These are phyloP conservation scores for Leavenworthia alabamica DNA, from an alignment of 345 rosid genomes.

Conservation along the genomic window DNA sequence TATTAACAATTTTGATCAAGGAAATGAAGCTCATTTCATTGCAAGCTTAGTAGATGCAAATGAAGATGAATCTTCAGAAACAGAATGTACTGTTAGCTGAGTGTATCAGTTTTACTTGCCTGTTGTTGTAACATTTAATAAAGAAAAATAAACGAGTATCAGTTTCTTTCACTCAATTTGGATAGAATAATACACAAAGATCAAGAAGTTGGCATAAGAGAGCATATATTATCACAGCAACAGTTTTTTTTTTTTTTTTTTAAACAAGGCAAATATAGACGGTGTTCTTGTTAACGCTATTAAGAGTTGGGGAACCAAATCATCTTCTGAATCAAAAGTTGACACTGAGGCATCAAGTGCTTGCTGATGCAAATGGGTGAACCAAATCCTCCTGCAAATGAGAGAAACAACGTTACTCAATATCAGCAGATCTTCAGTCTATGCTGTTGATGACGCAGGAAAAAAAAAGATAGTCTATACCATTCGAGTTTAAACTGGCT, in stretches of 20 bases:
- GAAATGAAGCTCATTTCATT: constrained; percentile 28
- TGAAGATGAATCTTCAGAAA: constrained; percentile 18
- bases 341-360: not conserved
- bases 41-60: not conserved
- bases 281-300: not conserved
- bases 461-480: not conserved
- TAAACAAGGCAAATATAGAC: too few species aligned
- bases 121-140: constrained; percentile 14
- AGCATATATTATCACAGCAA: too few species aligned
- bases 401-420: not conserved
- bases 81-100: constrained; percentile 31
- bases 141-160: constrained; percentile 13
- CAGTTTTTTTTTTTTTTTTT: too few species aligned
- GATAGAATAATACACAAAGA: too few species aligned
- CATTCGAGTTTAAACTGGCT: not conserved
- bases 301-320: not conserved
- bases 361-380: not conserved
- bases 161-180: too few species aligned
- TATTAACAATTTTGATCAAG: constrained; percentile 38
- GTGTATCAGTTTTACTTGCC: not conserved
- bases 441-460: not conserved
- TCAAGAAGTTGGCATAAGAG: not conserved
- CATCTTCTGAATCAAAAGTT: not conserved
- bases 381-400: not conserved
- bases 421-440: not conserved